A percentile compares a stretch with the other conserved stretches of the same genome.
Evolutionary conservation across 2,329 filamentous ascomycete genomes (phyloP).

Genomic region (Epichloe coenophiala): DNA sequence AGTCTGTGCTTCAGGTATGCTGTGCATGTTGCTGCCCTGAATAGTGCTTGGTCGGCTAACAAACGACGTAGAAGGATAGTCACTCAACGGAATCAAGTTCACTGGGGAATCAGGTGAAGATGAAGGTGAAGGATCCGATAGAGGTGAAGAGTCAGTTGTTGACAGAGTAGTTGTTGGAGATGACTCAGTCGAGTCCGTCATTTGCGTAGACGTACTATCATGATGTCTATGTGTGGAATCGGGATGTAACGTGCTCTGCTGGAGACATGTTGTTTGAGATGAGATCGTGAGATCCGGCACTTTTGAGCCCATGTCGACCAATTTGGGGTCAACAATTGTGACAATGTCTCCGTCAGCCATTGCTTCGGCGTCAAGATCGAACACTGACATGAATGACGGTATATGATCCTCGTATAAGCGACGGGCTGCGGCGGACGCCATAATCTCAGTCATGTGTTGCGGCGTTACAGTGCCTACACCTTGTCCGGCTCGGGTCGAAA

Average conservation of each 20-base stretch:
- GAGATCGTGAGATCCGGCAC: slow-evolving; percentile 24
- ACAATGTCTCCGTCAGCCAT: slow-evolving; percentile 40
- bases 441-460: slow-evolving; percentile 21
- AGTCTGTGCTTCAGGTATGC: slow-evolving; percentile 27
- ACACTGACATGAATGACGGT: slow-evolving; percentile 65
- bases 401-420: slow-evolving; percentile 56
- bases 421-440: slow-evolving; percentile 49
- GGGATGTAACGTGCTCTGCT: slow-evolving; percentile 26
- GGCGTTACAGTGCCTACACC: neutral
- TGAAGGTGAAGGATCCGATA: slow-evolving; percentile 81
- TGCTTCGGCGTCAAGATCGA: slow-evolving; percentile 47
- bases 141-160: slow-evolving; percentile 79
- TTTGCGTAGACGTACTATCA: slow-evolving; percentile 65
- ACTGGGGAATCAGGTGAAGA: slow-evolving; percentile 85
- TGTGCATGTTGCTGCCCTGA: slow-evolving; percentile 17
- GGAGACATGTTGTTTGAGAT: slow-evolving; percentile 23
- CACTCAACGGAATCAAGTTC: slow-evolving; percentile 56
- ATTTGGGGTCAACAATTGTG: slow-evolving; percentile 39
- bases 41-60: slow-evolving; percentile 26
- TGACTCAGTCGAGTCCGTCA: slow-evolving; percentile 77
- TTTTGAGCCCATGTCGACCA: slow-evolving; percentile 33
- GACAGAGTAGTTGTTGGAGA: slow-evolving; percentile 91
- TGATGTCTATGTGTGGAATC: slow-evolving; percentile 53
- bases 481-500: neutral
- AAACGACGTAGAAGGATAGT: slow-evolving; percentile 51